A percentile compares a stretch with the other conserved stretches of the same genome.
These are phyloP conservation scores for Aquilaria malaccensis DNA, from an alignment of 345 rosid species.

Conservation along the genomic window DNA sequence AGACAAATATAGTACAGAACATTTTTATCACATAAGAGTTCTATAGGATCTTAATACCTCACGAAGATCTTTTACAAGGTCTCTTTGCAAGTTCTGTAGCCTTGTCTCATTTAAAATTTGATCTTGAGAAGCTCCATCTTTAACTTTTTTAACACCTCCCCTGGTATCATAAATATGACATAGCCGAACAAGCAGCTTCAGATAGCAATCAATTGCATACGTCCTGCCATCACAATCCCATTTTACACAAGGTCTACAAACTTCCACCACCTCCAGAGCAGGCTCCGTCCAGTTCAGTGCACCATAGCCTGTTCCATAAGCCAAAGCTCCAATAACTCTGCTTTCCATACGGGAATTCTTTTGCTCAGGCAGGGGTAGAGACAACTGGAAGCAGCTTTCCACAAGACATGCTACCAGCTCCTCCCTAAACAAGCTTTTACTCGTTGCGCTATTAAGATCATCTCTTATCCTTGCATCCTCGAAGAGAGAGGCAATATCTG, in stretches of 20 bases:
- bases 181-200: constrained; percentile 89
- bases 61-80: constrained; percentile 80
- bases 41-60: constrained; percentile 46
- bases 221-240: constrained; percentile 99
- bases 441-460: constrained; percentile 69
- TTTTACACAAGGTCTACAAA: constrained; percentile 92
- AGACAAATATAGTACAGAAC: too few relatives aligned
- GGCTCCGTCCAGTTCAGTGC: constrained; percentile 98
- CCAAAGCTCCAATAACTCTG: constrained; percentile 97
- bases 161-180: constrained; percentile 95
- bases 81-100: constrained; percentile 81
- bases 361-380: constrained; percentile 93
- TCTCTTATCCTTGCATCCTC: constrained; percentile 88
- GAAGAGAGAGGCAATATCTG: constrained; percentile 91
- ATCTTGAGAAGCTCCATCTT: constrained; percentile 99
- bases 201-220: constrained; percentile 91
- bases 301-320: constrained; percentile 99
- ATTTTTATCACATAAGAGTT: background rate
- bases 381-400: constrained; percentile 98
- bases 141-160: constrained; percentile 93
- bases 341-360: constrained; percentile 93
- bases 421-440: constrained; percentile 91
- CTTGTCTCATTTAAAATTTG: constrained; percentile 93
- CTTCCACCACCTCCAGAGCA: constrained; percentile 96
- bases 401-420: constrained; percentile 94